Conservation (phyloP, 192 early-diverging fungal species). For the Coemansia sp. region DNA sequence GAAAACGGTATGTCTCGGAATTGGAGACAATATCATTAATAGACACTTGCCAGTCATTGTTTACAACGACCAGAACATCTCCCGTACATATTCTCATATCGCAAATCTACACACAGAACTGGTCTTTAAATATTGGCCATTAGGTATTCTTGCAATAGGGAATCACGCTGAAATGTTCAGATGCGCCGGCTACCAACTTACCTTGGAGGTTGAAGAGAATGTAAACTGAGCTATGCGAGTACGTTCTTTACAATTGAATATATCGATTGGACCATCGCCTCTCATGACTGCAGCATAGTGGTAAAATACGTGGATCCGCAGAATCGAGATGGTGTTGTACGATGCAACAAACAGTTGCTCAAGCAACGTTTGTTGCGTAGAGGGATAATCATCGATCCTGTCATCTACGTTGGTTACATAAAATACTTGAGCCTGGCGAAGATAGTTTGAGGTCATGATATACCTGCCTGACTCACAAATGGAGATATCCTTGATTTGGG, state of each 20-base stretch:
- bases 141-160: background rate
- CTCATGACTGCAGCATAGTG: conserved; percentile 14
- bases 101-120: background rate
- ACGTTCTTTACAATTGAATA: conserved; percentile 14
- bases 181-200: background rate
- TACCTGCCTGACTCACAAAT: conserved; percentile 14
- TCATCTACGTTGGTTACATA: background rate
- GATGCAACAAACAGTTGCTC: conserved; percentile 6
- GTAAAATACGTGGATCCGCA: conserved; percentile 12
- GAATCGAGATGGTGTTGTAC: conserved; percentile 4
- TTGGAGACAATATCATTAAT: conserved; percentile 3
- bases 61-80: conserved; percentile 7
- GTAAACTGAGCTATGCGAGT: conserved; percentile 6
- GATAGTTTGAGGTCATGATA: conserved; percentile 17
- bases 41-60: conserved; percentile 10
- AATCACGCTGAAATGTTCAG: background rate
- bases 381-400: background rate
- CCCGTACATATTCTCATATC: conserved; percentile 14
- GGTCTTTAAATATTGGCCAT: background rate
- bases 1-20: background rate
- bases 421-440: conserved; percentile 19
- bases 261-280: conserved; percentile 9
- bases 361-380: background rate
- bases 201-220: background rate
- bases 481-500: conserved; percentile 15